These are phyloP conservation scores for Chloris gayana DNA, from an alignment of 176 grass and related monocot genomes.

Conservation along the genomic window DNA sequence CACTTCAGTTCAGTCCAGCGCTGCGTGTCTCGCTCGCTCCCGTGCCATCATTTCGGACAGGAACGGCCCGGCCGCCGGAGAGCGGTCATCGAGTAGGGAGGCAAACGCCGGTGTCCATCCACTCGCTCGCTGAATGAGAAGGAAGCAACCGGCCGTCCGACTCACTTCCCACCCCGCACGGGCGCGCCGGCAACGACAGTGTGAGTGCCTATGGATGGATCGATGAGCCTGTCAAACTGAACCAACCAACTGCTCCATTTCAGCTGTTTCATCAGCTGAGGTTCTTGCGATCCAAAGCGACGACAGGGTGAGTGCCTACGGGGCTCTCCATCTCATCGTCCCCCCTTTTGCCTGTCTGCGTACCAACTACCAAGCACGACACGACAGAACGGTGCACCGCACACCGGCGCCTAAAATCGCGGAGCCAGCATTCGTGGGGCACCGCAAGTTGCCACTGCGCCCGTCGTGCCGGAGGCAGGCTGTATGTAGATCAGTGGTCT, in stretches of 20 bases:
- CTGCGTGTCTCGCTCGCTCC: neutral
- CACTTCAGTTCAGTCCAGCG: conserved; percentile 11
- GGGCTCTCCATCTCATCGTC: too few species aligned
- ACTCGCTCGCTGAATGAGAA: neutral
- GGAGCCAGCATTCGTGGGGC: too few species aligned
- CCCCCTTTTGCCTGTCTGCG: too few species aligned
- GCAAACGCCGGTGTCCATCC: neutral
- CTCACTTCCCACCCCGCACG: conserved; percentile 11
- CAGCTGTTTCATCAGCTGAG: neutral
- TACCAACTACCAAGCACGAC: too few species aligned
- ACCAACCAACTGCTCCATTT: too few species aligned
- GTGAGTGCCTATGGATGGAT: neutral
- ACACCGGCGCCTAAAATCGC: neutral
- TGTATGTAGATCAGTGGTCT: neutral
- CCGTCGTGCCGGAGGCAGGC: conserved; percentile 4
- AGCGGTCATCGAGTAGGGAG: conserved; percentile 15
- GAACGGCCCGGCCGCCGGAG: neutral
- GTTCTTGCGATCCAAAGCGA: too few species aligned
- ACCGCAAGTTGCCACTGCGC: neutral
- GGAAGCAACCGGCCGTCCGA: neutral
- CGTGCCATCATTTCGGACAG: conserved; percentile 31
- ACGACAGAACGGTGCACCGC: neutral
- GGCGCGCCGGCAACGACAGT: neutral
- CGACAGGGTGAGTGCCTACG: too few species aligned
- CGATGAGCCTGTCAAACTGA: too few species aligned